Percentiles rank a stretch among this genome's conserved stretches.
Evolutionary conservation across 805 yeast genomes (phyloP).

Genomic region (Metschnikowia shivogae): DNA sequence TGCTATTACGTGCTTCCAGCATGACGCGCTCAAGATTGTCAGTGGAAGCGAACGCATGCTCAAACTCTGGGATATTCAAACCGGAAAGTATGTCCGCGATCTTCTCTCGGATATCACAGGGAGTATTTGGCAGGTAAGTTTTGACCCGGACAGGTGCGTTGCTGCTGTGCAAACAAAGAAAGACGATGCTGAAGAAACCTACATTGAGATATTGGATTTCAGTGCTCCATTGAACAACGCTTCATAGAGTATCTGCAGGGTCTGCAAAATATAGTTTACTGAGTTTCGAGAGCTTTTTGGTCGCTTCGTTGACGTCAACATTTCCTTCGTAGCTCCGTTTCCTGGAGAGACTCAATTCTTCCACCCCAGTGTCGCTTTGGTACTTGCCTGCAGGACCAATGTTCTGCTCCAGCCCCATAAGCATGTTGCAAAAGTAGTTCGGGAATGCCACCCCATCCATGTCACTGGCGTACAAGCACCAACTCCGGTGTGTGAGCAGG

Average conservation of each 20-base stretch:
- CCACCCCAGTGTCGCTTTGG: slow-evolving; percentile 11
- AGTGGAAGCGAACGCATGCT: slow-evolving; percentile 88
- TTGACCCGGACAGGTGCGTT: slow-evolving; percentile 78
- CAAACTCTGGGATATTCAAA: slow-evolving; percentile 79
- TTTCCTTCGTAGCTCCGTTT: slow-evolving; percentile 18
- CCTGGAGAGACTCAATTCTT: slow-evolving; percentile 11
- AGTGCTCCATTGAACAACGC: slow-evolving; percentile 29
- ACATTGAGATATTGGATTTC: slow-evolving; percentile 81
- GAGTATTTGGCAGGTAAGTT: slow-evolving; percentile 91
- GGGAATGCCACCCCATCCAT: slow-evolving; percentile 14
- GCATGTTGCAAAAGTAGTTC: slow-evolving; percentile 23
- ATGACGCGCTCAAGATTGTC: slow-evolving; percentile 76
- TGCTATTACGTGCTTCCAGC: slow-evolving; percentile 92
- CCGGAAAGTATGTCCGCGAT: slow-evolving; percentile 73
- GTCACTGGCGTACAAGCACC: slow-evolving; percentile 29
- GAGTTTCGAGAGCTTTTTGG: slow-evolving; percentile 32
- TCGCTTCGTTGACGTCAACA: slow-evolving; percentile 30
- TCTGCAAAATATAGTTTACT: slow-evolving; percentile 32
- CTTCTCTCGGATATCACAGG: slow-evolving; percentile 72
- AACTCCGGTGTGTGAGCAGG: slow-evolving; percentile 25
- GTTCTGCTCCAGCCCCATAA: slow-evolving; percentile 20
- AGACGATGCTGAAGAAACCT: slow-evolving; percentile 56
- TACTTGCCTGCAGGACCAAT: slow-evolving; percentile 28
- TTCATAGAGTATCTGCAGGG: slow-evolving; percentile 2
- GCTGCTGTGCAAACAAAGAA: slow-evolving; percentile 73